A percentile compares a stretch with the other conserved stretches of the same genome.
These are phyloP conservation scores for Collybia mongolica DNA, from an alignment of 768 basidiomycete species.

Conservation along the genomic window DNA sequence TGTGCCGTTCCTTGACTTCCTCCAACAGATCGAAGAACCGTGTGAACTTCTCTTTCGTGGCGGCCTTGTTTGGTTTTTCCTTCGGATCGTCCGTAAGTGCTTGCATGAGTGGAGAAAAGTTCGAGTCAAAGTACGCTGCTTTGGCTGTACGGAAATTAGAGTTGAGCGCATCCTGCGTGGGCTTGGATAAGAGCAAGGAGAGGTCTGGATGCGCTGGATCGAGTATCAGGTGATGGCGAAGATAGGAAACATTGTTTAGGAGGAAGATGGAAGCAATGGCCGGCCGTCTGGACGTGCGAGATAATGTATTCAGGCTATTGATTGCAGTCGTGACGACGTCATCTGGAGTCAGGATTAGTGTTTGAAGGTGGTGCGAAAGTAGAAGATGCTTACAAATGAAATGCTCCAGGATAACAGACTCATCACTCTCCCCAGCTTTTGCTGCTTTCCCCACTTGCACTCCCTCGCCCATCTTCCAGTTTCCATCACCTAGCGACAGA, in stretches of 20 bases:
- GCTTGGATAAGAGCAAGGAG: constrained; percentile 53
- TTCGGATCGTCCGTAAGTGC: constrained; percentile 62
- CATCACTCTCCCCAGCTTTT: constrained; percentile 52
- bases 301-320: constrained; percentile 59
- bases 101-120: constrained; percentile 78
- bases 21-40: constrained; percentile 81
- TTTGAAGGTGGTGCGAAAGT: background rate
- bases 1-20: constrained; percentile 76
- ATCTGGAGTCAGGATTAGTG: constrained; percentile 35
- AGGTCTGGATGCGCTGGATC: constrained; percentile 48
- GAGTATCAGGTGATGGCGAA: constrained; percentile 58
- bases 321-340: constrained; percentile 73
- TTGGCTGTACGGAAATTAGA: constrained; percentile 79
- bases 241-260: constrained; percentile 75
- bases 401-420: constrained; percentile 66
- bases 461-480: constrained; percentile 92
- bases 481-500: constrained; percentile 76
- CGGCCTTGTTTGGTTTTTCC: constrained; percentile 53
- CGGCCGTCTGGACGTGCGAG: constrained; percentile 56
- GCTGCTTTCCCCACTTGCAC: constrained; percentile 54
- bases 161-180: constrained; percentile 60
- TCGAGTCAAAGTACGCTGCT: constrained; percentile 81
- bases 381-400: constrained; percentile 56
- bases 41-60: constrained; percentile 80
- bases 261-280: constrained; percentile 75